Evolutionary conservation across 2,329 filamentous ascomycete genomes (phyloP).

Genomic region (Pyricularia grisea): DNA sequence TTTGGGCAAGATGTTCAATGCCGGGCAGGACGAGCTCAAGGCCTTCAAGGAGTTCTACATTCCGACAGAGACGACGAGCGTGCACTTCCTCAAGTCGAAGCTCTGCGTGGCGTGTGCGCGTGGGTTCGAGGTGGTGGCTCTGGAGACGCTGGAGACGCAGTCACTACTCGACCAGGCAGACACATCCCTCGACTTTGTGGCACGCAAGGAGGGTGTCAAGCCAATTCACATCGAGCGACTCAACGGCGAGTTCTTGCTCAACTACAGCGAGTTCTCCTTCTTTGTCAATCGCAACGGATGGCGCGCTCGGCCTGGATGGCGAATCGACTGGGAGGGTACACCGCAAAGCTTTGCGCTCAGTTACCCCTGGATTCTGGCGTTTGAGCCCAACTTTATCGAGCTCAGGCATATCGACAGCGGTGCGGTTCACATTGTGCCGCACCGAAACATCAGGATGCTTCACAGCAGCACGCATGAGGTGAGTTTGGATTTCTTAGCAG

Average conservation of each 20-base stretch:
- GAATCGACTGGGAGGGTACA: conserved; percentile 93
- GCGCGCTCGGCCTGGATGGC: conserved; percentile 92
- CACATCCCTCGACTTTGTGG: conserved; percentile 94
- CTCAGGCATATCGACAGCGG: conserved; percentile 91
- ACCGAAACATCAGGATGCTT: conserved; percentile 94
- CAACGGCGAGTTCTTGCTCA: conserved; percentile 93
- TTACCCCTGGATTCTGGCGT: conserved; percentile 93
- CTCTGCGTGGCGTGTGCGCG: conserved; percentile 91
- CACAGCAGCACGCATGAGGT: conserved; percentile 97
- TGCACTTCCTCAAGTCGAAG: conserved; percentile 95
- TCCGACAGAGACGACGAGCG: conserved; percentile 93
- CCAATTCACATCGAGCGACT: conserved; percentile 96
- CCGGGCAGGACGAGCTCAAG: conserved; percentile 86
- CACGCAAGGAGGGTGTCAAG: conserved; percentile 83
- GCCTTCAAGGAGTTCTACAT: conserved; percentile 99
- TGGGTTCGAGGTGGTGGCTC: conserved; percentile 92
- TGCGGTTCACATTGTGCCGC: conserved; percentile 90
- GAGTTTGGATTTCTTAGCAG: conserved; percentile 22
- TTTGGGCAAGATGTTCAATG: conserved; percentile 90
- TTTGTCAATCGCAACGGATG: conserved; percentile 98
- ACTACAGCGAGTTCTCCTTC: conserved; percentile 98
- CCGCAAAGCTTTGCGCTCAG: conserved; percentile 89
- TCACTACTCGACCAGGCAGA: conserved; percentile 95
- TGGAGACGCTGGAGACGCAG: conserved; percentile 97
- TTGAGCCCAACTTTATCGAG: conserved; percentile 96